These are phyloP conservation scores for Ogataea pignaliae DNA, from an alignment of 805 yeast genomes.

Conservation along the genomic window DNA sequence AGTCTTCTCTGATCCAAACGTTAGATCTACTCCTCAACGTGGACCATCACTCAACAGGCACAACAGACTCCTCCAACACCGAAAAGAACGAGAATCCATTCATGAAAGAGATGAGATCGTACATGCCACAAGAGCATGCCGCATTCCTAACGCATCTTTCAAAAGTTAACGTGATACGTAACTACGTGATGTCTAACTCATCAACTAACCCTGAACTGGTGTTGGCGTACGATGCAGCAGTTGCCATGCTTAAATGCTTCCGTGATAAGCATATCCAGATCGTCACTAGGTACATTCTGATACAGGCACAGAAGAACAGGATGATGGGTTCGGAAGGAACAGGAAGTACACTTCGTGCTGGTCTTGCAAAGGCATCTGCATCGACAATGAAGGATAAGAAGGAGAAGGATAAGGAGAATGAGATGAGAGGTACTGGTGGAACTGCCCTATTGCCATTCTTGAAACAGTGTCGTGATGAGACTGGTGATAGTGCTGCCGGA, in stretches of 20 bases:
- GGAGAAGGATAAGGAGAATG: constrained; percentile 32
- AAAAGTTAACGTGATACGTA: constrained; percentile 54
- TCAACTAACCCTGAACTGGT: constrained; percentile 49
- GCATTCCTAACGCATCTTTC: constrained; percentile 64
- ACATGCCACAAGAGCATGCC: constrained; percentile 88
- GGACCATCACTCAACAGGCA: constrained; percentile 75
- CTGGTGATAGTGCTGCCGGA: constrained; percentile 92
- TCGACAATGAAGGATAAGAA: background rate
- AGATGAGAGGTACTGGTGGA: constrained; percentile 88
- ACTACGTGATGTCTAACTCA: constrained; percentile 49
- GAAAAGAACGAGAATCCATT: constrained; percentile 37
- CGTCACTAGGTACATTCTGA: constrained; percentile 79
- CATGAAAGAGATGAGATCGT: constrained; percentile 76
- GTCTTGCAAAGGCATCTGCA: constrained; percentile 48
- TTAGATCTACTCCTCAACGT: constrained; percentile 74
- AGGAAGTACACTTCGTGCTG: constrained; percentile 58
- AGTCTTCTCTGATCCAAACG: constrained; percentile 83
- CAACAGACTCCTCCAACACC: constrained; percentile 6
- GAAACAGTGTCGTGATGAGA: constrained; percentile 94
- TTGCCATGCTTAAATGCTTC: constrained; percentile 83
- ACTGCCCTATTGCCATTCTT: constrained; percentile 86
- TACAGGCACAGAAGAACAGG: constrained; percentile 63
- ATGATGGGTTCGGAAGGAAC: constrained; percentile 42
- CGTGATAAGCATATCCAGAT: constrained; percentile 92
- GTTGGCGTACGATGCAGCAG: constrained; percentile 79